A percentile compares a stretch with the other conserved stretches of the same genome.
These are phyloP conservation scores for Cyclotella kingstonii DNA, from an alignment of 108 stramenopile genomes.

Conservation along the genomic window DNA sequence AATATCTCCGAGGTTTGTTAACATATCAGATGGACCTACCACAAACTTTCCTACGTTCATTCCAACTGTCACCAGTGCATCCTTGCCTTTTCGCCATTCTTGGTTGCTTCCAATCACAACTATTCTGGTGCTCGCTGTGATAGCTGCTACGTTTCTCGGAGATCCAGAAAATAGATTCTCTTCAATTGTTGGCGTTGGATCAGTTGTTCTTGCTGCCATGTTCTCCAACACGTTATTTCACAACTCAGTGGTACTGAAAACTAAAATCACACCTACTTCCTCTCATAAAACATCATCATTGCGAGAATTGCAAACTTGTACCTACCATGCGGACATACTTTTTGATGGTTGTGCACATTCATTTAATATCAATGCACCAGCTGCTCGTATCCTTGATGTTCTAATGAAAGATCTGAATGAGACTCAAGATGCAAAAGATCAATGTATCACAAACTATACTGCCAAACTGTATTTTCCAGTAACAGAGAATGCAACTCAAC, in stretches of 20 bases:
- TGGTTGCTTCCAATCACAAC: no score
- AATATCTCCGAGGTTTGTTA: no score
- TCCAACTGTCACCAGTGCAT: no score
- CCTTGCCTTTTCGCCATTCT: no score
- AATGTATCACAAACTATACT: constrained; percentile 20
- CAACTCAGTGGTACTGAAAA: neutral
- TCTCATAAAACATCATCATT: neutral
- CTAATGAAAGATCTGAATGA: constrained; percentile 2
- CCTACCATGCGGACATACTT: constrained; percentile 14
- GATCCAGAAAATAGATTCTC: no score
- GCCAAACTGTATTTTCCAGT: neutral
- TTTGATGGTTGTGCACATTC: constrained; percentile 13
- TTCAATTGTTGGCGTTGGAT: no score
- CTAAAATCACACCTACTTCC: neutral
- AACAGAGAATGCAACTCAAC: neutral
- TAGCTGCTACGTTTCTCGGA: no score
- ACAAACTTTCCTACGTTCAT: no score
- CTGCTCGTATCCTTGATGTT: neutral
- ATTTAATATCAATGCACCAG: constrained; percentile 15
- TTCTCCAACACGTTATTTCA: no score
- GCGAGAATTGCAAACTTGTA: neutral
- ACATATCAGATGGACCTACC: no score
- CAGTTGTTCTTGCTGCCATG: no score
- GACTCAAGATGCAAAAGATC: neutral
- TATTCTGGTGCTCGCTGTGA: no score